Evolutionary conservation across 306 rosid genomes (phyloP).

Genomic region (Quercus dentata): DNA sequence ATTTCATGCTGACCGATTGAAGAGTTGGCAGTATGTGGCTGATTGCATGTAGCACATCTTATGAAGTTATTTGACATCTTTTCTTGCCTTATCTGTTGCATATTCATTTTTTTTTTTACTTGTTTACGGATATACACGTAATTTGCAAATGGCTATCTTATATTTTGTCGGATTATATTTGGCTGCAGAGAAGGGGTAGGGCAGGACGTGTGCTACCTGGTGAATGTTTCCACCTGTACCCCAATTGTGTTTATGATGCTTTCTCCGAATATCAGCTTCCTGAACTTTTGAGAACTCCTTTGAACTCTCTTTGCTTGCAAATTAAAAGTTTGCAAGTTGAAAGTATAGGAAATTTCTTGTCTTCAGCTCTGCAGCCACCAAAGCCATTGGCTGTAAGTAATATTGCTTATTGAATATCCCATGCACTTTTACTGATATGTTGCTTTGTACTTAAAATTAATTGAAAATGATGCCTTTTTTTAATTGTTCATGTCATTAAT

Average conservation of each 20-base stretch:
- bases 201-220: constrained; percentile 99
- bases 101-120: background rate
- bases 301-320: constrained; percentile 97
- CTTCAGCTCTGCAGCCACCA: constrained; percentile 94
- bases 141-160: constrained; percentile 16
- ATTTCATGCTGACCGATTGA: constrained; percentile 6
- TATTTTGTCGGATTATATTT: constrained; percentile 20
- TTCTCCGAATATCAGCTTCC: constrained; percentile 96
- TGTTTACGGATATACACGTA: background rate
- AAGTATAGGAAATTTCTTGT: constrained; percentile 90
- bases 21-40: background rate
- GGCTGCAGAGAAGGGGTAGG: constrained; percentile 91
- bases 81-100: constrained; percentile 10
- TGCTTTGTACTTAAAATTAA: background rate
- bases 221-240: constrained; percentile 93
- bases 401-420: background rate
- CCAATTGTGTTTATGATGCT: constrained; percentile 80
- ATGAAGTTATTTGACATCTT: background rate
- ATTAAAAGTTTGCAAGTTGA: constrained; percentile 93
- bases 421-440: background rate
- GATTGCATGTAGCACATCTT: background rate
- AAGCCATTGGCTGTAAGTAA: constrained; percentile 71
- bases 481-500: background rate
- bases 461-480: background rate
- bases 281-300: constrained; percentile 92